Percentiles rank a stretch among this genome's conserved stretches.
These are phyloP conservation scores for Platanthera guangdongensis DNA, from an alignment of 106 monocot genomes.

Conservation along the genomic window DNA sequence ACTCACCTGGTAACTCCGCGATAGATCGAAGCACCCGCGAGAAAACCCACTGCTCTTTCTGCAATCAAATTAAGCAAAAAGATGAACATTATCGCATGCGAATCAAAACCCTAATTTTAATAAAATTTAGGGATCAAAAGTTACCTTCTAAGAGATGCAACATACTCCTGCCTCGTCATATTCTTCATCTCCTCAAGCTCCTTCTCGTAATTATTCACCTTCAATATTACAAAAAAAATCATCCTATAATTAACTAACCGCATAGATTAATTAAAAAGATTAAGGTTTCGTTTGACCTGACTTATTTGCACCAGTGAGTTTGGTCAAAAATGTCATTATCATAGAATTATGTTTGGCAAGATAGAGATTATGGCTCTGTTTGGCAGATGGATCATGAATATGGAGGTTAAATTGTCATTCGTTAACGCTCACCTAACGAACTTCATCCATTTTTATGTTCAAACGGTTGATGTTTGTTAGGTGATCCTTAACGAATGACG, in stretches of 20 bases:
- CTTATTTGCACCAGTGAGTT: too few species aligned
- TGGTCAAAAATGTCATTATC: too few species aligned
- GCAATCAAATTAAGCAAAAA: slow-evolving; percentile 10
- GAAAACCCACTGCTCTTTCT: slow-evolving; percentile 99
- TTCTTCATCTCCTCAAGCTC: slow-evolving; percentile 70
- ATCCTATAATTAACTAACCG: too few species aligned
- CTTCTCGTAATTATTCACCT: slow-evolving; percentile 65
- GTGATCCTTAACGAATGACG: too few species aligned
- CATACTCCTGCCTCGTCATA: slow-evolving; percentile 69
- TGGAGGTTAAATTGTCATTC: too few species aligned
- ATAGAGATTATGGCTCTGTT: too few species aligned
- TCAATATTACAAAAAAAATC: not conserved
- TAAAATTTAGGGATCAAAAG: too few species aligned
- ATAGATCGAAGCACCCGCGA: slow-evolving; percentile 92
- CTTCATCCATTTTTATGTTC: too few species aligned
- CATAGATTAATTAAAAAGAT: not conserved
- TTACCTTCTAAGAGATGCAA: slow-evolving; percentile 71
- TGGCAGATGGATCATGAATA: too few species aligned
- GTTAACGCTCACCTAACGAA: too few species aligned
- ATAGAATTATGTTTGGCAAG: too few species aligned
- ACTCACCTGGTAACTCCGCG: slow-evolving; percentile 88
- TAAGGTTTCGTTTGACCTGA: not conserved
- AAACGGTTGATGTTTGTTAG: too few species aligned
- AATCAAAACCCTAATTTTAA: not conserved
- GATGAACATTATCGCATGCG: not conserved